Base-by-base conservation (phyloP, 192 early-diverging fungal species). In the Coemansia sp. region DNA sequence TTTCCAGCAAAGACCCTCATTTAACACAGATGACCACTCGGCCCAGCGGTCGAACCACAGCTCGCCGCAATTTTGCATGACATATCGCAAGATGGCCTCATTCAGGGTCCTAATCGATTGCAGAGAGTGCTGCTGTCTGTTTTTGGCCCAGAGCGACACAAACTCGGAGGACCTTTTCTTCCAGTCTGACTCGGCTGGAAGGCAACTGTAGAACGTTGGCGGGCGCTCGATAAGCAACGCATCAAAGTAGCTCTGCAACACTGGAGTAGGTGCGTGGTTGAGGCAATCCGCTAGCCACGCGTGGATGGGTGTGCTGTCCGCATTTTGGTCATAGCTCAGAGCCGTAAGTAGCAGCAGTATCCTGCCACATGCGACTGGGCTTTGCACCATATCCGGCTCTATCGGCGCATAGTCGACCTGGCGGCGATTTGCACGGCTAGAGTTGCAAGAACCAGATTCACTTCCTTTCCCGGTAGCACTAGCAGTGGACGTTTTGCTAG, bases 261-360 rank as follows among this genome's bases (percentile, higher is more conserved):
- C 31, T 2, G 28, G 23, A 28, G 28, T 21, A 13, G 78, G 73
- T 33, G 78, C 69, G 3, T 50, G 28, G 45, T 76, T 70, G 5
- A 76, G 55, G 43, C 65, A 71, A 50, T 81, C 78, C 0, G 73
- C 72, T 40, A 81, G 60, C 78, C 78, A 81, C 66, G 67, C 72
- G 48, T 81, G 57, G 31, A 81, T 75, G 7, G 78, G 78, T 39
- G 78, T 75, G 20, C 72, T 70, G 38, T 62, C 67, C 56, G 72
- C 43, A 50, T 70, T 75, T 34, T 66, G 68, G 2, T 73, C 70
- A 38, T 81, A 81, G 18, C 73, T 42, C 59, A 81, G 63, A 6
- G 66, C 73, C 5, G 70, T 74, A 14, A 81, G 59, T 23, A 81
- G 48, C 31, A 66, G 66, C 34, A 76, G 50, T 5, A 81, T 69